These are phyloP conservation scores for Suhomyces ambrosiae DNA, from an alignment of 1,139 yeast genomes.

Conservation along the genomic window DNA sequence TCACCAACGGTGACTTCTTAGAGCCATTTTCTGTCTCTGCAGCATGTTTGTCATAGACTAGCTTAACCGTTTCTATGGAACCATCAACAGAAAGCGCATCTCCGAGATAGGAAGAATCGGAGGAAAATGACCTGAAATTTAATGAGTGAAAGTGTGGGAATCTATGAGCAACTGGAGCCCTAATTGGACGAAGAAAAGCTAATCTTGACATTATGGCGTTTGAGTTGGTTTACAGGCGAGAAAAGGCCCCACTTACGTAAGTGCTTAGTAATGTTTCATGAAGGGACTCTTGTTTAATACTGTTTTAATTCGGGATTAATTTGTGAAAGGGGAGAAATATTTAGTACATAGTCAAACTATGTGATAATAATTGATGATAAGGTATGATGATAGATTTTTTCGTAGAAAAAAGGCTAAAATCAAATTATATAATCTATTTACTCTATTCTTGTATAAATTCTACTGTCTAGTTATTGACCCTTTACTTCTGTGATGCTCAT, in stretches of 20 bases:
- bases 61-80: slow-evolving; percentile 32
- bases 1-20: slow-evolving; percentile 57
- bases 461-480: background rate
- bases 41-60: slow-evolving; percentile 33
- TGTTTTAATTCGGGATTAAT: no score
- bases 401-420: no score
- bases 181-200: background rate
- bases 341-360: no score
- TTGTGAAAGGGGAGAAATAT: no score
- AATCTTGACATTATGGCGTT: no score
- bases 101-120: slow-evolving; percentile 22
- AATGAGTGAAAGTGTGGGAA: background rate
- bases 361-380: no score
- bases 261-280: background rate
- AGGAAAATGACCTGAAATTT: slow-evolving; percentile 3
- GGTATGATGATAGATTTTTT: no score
- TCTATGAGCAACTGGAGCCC: background rate
- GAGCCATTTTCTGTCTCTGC: slow-evolving; percentile 22
- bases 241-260: background rate
- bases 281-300: no score
- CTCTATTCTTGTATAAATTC: background rate
- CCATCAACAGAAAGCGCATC: slow-evolving; percentile 25
- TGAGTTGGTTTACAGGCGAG: no score
- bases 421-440: no score
- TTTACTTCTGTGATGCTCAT: background rate